These are phyloP conservation scores for Silene uniflora DNA, from an alignment of 148 eudicot species.

Conservation along the genomic window DNA sequence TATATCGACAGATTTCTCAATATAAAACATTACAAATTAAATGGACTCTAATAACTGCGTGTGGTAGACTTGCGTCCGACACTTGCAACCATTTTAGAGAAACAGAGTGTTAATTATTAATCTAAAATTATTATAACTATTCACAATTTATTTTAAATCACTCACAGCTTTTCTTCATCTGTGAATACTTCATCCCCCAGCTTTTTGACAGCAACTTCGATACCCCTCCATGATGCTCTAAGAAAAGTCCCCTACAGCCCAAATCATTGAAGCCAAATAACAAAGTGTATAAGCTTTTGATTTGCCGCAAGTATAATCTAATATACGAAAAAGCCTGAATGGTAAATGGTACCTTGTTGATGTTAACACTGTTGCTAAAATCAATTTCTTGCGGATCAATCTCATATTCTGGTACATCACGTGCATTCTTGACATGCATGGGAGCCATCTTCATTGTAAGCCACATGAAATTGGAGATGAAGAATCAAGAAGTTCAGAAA, in stretches of 20 bases:
- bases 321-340: not conserved
- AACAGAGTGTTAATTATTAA: not conserved
- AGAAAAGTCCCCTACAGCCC: slow-evolving; percentile 71
- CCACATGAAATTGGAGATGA: slow-evolving; percentile 13
- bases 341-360: slow-evolving; percentile 61
- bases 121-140: not conserved
- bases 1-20: not conserved
- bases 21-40: not conserved
- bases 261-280: slow-evolving; percentile 18
- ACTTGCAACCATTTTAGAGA: not conserved
- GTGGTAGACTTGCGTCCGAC: not conserved
- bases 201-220: slow-evolving; percentile 88
- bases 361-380: slow-evolving; percentile 62
- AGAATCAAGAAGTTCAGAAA: slow-evolving; percentile 8
- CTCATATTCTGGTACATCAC: slow-evolving; percentile 92
- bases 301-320: not conserved
- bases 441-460: slow-evolving; percentile 54
- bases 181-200: slow-evolving; percentile 73
- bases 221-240: slow-evolving; percentile 93
- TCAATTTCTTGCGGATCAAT: slow-evolving; percentile 83
- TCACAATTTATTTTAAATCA: slow-evolving; percentile 11
- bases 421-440: slow-evolving; percentile 76
- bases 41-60: too few relatives aligned
- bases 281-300: not conserved
- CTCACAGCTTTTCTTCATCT: slow-evolving; percentile 92